A percentile compares a stretch with the other conserved stretches of the same genome.
These are phyloP conservation scores for Phytophthora hibernalis DNA, from an alignment of 352 stramenopile genomes.

Conservation along the genomic window DNA sequence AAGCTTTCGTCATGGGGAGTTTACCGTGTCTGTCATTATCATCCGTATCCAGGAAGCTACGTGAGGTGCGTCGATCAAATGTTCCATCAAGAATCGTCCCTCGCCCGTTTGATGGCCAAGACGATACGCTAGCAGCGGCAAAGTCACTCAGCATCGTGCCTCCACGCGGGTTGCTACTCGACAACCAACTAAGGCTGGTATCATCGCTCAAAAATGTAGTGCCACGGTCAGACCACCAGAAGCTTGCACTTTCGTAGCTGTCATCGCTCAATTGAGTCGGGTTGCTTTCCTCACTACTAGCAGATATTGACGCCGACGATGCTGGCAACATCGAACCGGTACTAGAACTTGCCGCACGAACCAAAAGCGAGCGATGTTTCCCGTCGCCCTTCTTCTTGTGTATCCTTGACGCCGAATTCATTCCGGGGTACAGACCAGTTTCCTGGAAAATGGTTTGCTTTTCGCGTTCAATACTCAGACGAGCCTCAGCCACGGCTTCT, in stretches of 20 bases:
- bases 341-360: conserved; percentile 37
- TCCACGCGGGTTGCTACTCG: conserved; percentile 31
- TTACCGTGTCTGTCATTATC: conserved; percentile 24
- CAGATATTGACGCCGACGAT: conserved; percentile 35
- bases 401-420: conserved; percentile 32
- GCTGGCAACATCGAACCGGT: conserved; percentile 35
- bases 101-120: conserved; percentile 42
- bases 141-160: conserved; percentile 48
- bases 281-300: conserved; percentile 40
- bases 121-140: conserved; percentile 32
- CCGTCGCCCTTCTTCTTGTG: conserved; percentile 33
- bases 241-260: conserved; percentile 41
- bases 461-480: conserved; percentile 73
- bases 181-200: conserved; percentile 49
- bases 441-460: conserved; percentile 73
- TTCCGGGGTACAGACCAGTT: conserved; percentile 64
- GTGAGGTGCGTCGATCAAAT: conserved; percentile 35
- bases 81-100: conserved; percentile 39
- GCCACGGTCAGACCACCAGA: conserved; percentile 57
- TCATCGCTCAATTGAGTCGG: conserved; percentile 48
- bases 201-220: conserved; percentile 52
- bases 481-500: conserved; percentile 63
- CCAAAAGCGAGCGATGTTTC: conserved; percentile 32
- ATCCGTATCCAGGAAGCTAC: conserved; percentile 44
- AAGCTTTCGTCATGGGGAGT: conserved; percentile 12